A percentile compares a stretch with the other conserved stretches of the same genome.
phyloP scores from a whole-genome alignment of 805 yeast genomes.

The Candida railenensis region DNA sequence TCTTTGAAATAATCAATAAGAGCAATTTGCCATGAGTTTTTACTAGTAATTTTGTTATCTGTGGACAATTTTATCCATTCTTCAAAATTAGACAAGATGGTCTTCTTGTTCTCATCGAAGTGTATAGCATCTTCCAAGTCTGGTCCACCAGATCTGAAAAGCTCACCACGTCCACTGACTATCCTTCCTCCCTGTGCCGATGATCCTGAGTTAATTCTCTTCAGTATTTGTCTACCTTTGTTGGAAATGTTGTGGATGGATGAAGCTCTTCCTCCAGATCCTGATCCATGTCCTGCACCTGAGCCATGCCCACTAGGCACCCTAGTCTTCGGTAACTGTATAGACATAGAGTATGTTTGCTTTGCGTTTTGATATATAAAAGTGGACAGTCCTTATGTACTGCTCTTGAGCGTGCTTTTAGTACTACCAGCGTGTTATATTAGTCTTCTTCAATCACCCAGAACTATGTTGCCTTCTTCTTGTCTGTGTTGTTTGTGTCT shows the following conservation, averaged over 20 bases:
- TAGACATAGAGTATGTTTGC: background rate
- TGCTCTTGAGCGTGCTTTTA: no score
- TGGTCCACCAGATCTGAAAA: background rate
- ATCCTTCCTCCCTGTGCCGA: background rate
- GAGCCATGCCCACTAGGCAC: constrained; percentile 9
- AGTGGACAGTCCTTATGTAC: no score
- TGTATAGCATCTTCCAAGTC: constrained; percentile 36
- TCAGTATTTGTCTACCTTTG: constrained; percentile 24
- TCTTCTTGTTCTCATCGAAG: constrained; percentile 41
- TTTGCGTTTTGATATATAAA: no score
- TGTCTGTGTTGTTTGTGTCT: constrained; percentile 6
- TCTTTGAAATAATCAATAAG: constrained; percentile 55
- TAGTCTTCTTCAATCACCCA: no score
- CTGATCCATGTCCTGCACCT: constrained; percentile 23
- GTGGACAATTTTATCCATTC: constrained; percentile 51
- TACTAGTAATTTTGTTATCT: constrained; percentile 47
- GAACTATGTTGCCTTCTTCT: background rate
- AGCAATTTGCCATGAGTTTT: constrained; percentile 50
- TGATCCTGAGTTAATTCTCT: background rate
- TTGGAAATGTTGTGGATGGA: constrained; percentile 28
- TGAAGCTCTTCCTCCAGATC: constrained; percentile 13
- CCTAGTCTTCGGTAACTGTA: constrained; percentile 7
- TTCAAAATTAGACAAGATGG: constrained; percentile 43
- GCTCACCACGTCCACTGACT: constrained; percentile 3
- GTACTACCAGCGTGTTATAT: no score